These are phyloP conservation scores for Aegilops umbellulata DNA, from an alignment of 176 grass and related monocot species.

Conservation along the genomic window DNA sequence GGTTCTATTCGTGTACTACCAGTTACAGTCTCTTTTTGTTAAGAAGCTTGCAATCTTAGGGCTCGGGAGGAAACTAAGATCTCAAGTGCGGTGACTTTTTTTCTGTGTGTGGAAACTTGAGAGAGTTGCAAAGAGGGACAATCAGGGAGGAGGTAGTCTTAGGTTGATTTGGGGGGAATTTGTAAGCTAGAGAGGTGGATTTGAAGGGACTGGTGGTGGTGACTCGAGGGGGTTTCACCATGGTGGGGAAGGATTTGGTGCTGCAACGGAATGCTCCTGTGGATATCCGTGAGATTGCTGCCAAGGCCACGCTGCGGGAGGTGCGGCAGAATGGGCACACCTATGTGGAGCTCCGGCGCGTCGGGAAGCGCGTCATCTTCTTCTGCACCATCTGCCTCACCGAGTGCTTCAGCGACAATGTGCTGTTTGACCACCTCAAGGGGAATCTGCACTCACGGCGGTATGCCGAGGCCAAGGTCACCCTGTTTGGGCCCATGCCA, in stretches of 20 bases:
- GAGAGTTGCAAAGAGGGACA: not conserved
- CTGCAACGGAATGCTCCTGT: slow-evolving; percentile 55
- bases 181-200: not conserved
- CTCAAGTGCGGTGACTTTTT: not conserved
- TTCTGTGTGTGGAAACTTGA: not conserved
- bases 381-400: slow-evolving; percentile 99
- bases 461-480: slow-evolving; percentile 80
- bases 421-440: slow-evolving; percentile 88
- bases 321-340: slow-evolving; percentile 86
- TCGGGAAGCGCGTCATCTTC: slow-evolving; percentile 81
- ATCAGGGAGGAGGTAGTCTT: not conserved
- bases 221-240: slow-evolving; percentile 9
- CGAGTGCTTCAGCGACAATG: slow-evolving; percentile 85
- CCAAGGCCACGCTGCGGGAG: slow-evolving; percentile 70
- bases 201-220: not conserved
- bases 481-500: slow-evolving; percentile 81
- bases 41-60: slow-evolving; percentile 35
- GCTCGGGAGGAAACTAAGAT: slow-evolving; percentile 32
- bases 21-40: not conserved
- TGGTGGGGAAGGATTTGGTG: slow-evolving; percentile 83
- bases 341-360: slow-evolving; percentile 85
- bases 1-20: not conserved
- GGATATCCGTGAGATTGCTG: slow-evolving; percentile 80
- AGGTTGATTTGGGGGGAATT: slow-evolving; percentile 11
- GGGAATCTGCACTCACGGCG: slow-evolving; percentile 74